These are phyloP conservation scores for Ailanthus altissimus DNA, from an alignment of 345 rosid genomes.

Conservation along the genomic window DNA sequence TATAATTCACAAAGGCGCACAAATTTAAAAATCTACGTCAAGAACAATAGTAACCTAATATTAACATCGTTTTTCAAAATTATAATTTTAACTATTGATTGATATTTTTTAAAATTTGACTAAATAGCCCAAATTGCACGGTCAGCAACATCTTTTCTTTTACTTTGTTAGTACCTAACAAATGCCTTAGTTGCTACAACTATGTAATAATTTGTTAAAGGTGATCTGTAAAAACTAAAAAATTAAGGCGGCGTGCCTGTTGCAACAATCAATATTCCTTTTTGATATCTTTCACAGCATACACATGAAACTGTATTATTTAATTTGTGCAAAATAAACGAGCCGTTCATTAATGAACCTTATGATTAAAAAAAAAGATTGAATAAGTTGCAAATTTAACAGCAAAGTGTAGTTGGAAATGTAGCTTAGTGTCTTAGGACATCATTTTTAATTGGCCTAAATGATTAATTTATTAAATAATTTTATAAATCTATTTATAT, in stretches of 20 bases:
- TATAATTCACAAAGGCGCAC: too few species aligned
- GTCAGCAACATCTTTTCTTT: too few species aligned
- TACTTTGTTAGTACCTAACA: not conserved
- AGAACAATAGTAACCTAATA: too few species aligned
- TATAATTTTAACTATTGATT: too few species aligned
- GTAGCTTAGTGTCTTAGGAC: too few species aligned
- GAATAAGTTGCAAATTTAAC: not conserved
- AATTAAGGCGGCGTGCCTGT: not conserved
- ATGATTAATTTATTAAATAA: too few species aligned
- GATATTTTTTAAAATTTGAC: too few species aligned
- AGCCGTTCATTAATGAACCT: not conserved
- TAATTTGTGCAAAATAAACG: not conserved
- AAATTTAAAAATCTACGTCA: too few species aligned
- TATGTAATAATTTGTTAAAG: not conserved
- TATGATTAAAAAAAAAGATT: not conserved
- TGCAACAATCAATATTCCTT: not conserved
- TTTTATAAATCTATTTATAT: too few species aligned
- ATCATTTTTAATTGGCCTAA: too few species aligned
- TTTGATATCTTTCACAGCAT: not conserved
- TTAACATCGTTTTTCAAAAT: too few species aligned
- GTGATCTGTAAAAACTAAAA: not conserved
- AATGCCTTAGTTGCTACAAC: not conserved
- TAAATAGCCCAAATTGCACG: too few species aligned
- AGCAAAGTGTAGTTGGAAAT: not conserved
- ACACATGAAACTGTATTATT: not conserved